Evolutionary conservation across 352 stramenopile species (phyloP), one percentile per base, ranked within the genome.

Genomic region (Pythium guiyangense): DNA sequence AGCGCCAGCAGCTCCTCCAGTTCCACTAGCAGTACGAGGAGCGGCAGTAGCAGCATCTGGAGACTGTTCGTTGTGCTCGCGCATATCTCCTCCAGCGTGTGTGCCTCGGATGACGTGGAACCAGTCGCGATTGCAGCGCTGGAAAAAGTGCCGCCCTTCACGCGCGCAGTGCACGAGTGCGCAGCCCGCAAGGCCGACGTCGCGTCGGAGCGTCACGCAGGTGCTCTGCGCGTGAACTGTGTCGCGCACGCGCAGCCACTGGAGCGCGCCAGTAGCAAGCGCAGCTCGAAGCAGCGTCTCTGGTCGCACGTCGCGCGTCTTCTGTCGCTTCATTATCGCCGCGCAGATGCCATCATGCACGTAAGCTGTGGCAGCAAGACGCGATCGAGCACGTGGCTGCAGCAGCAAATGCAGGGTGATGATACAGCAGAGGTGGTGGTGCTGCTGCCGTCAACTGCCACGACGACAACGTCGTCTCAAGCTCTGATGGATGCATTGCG

Each of bases 61-160:
- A 34, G 3, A 6, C 29, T n/a, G 14, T 0, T 14, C 5, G 22
- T 11, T 18, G 20, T 31, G 18, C 22, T 20, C 18, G 20, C 44
- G n/a, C n/a, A n/a, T n/a, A n/a, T n/a, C n/a, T n/a, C n/a, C n/a
- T n/a, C n/a, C n/a, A n/a, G n/a, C n/a, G n/a, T n/a, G n/a, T n/a
- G n/a, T n/a, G n/a, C n/a, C n/a, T n/a, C n/a, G n/a, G n/a, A 57
- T 50, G 25, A 51, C 26, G 29, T 49, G 52, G 27, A 57, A 50
- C 52, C 52, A 57, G 15, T 57, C 52, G 22, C 52, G 52, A 11
- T 39, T 14, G n/a, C 52, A 57, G 3, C 26, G 52, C 52, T 57
- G 52, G 43, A 57, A 57, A 20, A 57, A 50, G 42, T 57, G 52
- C 11, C 52, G 26, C 6, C 52, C 52, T 15, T 57, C 52, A 6